Evolutionary conservation across 2,329 filamentous ascomycete species (phyloP).

Genomic region (Botrytis fragariae): DNA sequence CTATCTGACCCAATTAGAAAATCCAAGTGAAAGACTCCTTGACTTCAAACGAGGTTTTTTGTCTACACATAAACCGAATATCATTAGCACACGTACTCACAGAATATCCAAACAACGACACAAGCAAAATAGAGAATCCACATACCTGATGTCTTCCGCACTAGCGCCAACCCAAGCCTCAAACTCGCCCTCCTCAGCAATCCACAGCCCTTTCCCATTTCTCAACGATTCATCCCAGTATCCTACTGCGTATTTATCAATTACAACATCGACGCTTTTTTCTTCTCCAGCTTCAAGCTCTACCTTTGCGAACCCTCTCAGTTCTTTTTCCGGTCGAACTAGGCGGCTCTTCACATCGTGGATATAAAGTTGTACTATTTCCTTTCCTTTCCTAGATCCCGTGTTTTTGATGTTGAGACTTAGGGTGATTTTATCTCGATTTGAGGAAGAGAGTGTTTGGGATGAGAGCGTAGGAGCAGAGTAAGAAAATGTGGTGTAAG

Average conservation of each 20-base stretch:
- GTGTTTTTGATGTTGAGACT: slow-evolving; percentile 58
- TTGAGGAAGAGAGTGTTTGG: slow-evolving; percentile 37
- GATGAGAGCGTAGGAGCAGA: slow-evolving; percentile 52
- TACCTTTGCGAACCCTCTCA: slow-evolving; percentile 68
- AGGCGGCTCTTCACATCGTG: slow-evolving; percentile 60
- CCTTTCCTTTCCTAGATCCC: slow-evolving; percentile 54
- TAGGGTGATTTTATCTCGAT: slow-evolving; percentile 33
- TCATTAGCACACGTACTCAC: neutral
- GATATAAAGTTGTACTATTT: slow-evolving; percentile 68
- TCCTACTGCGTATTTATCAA: slow-evolving; percentile 49
- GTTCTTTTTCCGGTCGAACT: slow-evolving; percentile 67
- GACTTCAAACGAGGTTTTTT: slow-evolving; percentile 54
- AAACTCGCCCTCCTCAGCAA: slow-evolving; percentile 64
- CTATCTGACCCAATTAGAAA: slow-evolving; percentile 20
- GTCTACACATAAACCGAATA: slow-evolving; percentile 39
- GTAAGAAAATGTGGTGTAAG: slow-evolving; percentile 69
- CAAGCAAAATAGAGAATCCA: slow-evolving; percentile 10
- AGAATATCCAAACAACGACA: neutral
- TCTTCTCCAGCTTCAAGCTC: slow-evolving; percentile 53
- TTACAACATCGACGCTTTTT: slow-evolving; percentile 41
- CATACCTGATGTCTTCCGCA: slow-evolving; percentile 61
- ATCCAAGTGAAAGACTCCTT: slow-evolving; percentile 65
- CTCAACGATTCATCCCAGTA: slow-evolving; percentile 56
- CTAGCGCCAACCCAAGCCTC: slow-evolving; percentile 60
- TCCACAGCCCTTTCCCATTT: slow-evolving; percentile 46